Base-by-base conservation (phyloP, 192 early-diverging fungal species). In the Jimgerdemannia flammicorona region DNA sequence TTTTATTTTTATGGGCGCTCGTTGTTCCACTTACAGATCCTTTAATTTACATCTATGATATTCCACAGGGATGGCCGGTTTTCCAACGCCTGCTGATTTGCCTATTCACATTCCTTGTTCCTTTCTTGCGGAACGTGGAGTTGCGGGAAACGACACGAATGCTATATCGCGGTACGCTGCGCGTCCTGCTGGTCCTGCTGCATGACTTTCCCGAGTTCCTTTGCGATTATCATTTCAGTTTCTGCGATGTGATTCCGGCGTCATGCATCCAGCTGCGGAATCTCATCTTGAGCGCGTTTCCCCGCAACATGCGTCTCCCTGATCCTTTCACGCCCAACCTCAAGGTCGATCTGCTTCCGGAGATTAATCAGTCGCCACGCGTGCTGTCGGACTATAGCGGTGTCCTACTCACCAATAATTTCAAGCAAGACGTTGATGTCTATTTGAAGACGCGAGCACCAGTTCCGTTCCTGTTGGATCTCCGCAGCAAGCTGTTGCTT, bases 131-230 rank as follows among this genome's bases (percentile, higher is more conserved):
- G 40, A 84, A 87, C 69, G 85, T 84, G n/a, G 90, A 93, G 76
- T 77, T 92, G 59, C 90, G 87, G 43, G 90, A 93, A 43, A 91
- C 93, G 4, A 87, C 90, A 20, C 91, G 95, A 64, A 80, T 94
- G 68, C 87, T 98, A 40, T 99, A 99, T 87, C 88, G 89, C 71
- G 96, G 95, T 14, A 92, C 94, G 7, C 86, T 99, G 18, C 90
- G 97, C 40, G 92, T 99, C 29, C 79, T 99, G 41, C 84, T 99
- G 40, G 92, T 99, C 8, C 80, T 99, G 9, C 81, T 98, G 72
- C 97, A 98, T 79, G 98, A 99, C 79, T 98, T 95, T 79, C 98
- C 98, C 17, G 98, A 99, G 83, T 99, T 98, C 82, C 85, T 99
- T 71, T 92, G 95, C 75, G 93, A 92, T 74, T 94, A 97, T 74